Evolutionary conservation across 2,329 filamentous ascomycete genomes (phyloP).

Genomic region (Arthrobotrys conoides): DNA sequence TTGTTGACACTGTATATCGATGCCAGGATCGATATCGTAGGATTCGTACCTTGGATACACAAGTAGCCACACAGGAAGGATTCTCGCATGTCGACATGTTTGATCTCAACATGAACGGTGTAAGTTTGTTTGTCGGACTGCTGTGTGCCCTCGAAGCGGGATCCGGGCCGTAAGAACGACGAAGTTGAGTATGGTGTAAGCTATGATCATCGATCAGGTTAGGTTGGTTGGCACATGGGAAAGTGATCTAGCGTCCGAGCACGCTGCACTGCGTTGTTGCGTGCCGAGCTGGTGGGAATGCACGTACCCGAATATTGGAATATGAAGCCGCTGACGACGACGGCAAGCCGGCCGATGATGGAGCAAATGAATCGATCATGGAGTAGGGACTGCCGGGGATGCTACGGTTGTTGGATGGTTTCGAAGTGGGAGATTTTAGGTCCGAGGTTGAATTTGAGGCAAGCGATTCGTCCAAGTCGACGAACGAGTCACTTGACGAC

Average conservation of each 20-base stretch:
- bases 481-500: constrained; percentile 45
- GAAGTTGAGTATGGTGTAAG: constrained; percentile 84
- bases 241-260: constrained; percentile 21
- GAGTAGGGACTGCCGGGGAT: constrained; percentile 56
- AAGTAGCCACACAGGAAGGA: constrained; percentile 96
- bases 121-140: constrained; percentile 94
- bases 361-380: constrained; percentile 56
- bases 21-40: not conserved
- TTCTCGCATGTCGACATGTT: constrained; percentile 93
- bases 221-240: constrained; percentile 29
- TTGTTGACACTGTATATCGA: no score
- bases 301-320: constrained; percentile 57
- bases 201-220: constrained; percentile 68
- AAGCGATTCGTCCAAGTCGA: constrained; percentile 33
- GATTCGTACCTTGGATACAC: constrained; percentile 82
- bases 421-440: constrained; percentile 41
- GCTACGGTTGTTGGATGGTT: constrained; percentile 43
- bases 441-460: constrained; percentile 40
- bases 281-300: constrained; percentile 29
- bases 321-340: constrained; percentile 65
- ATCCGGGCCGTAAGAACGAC: constrained; percentile 87
- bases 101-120: constrained; percentile 96
- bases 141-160: constrained; percentile 89
- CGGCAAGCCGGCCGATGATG: constrained; percentile 65
- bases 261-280: constrained; percentile 33